These are phyloP conservation scores for Coemansia sp. DNA, from an alignment of 192 early-diverging fungal genomes.

Conservation along the genomic window DNA sequence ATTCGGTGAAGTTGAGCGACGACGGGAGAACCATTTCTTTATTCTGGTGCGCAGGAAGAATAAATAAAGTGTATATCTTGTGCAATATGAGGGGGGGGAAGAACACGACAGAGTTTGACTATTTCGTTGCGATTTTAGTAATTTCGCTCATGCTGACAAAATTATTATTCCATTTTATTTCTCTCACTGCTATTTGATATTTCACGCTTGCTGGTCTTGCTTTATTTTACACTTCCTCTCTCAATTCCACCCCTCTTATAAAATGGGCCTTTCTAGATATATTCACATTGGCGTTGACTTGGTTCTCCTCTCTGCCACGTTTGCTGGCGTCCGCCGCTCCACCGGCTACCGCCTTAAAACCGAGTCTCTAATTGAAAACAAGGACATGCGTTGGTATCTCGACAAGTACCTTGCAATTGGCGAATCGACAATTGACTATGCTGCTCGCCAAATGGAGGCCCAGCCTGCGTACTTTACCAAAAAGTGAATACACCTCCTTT, in stretches of 20 bases:
- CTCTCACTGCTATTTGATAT: background rate
- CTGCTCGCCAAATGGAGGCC: slow-evolving; percentile 22
- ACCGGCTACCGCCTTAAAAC: slow-evolving; percentile 37
- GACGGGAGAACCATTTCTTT: slow-evolving; percentile 53
- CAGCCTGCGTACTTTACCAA: slow-evolving; percentile 27
- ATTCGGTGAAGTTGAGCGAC: slow-evolving; percentile 88
- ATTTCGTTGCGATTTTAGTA: too few species aligned
- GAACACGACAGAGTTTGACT: too few species aligned
- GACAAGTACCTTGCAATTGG: slow-evolving; percentile 34
- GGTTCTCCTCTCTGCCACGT: slow-evolving; percentile 38
- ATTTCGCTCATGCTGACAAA: too few species aligned
- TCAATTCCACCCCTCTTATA: background rate
- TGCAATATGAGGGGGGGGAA: too few species aligned
- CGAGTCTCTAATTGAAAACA: slow-evolving; percentile 32
- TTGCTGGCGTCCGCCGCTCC: slow-evolving; percentile 46
- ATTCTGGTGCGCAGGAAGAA: too few species aligned
- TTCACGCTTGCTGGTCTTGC: background rate
- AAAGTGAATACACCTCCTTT: background rate
- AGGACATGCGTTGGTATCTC: slow-evolving; percentile 33
- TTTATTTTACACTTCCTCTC: background rate
- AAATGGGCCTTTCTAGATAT: slow-evolving; percentile 30
- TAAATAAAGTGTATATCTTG: too few species aligned
- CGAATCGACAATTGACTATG: slow-evolving; percentile 34
- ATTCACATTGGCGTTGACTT: slow-evolving; percentile 45
- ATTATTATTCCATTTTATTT: too few species aligned